Conservation (phyloP, 2,329 filamentous ascomycete species). For the Hymenoscyphus fructigenus region DNA sequence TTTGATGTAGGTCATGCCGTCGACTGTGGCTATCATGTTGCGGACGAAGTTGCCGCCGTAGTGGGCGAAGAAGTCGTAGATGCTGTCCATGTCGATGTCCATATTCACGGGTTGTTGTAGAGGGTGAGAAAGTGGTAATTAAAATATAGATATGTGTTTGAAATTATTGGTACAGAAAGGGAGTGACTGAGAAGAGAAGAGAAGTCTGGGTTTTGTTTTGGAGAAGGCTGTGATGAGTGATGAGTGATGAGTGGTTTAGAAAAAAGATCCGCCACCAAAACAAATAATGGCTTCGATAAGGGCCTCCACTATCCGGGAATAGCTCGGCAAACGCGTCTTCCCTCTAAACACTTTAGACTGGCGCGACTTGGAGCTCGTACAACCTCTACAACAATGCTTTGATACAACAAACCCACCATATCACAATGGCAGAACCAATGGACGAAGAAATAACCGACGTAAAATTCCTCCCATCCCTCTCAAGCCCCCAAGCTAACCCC, state of each 20-base stretch:
- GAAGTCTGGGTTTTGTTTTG: not conserved
- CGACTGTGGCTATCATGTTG: conserved; percentile 52
- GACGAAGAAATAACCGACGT: conserved; percentile 29
- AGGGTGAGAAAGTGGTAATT: not conserved
- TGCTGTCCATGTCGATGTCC: conserved; percentile 10
- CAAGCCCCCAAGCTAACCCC: not conserved
- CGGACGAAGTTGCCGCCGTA: conserved; percentile 38
- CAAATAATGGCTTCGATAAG: conserved; percentile 5
- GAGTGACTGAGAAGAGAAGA: conserved; percentile 5
- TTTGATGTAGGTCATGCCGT: conserved; percentile 50
- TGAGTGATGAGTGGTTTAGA: conserved; percentile 12
- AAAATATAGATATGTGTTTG: not conserved
- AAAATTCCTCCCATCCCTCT: not conserved
- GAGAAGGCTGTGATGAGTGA: conserved; percentile 5
- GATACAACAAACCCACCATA: not conserved
- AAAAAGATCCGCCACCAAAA: not conserved
- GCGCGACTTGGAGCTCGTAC: not conserved
- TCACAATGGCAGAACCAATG: conserved; percentile 26
- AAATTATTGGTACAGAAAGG: not conserved
- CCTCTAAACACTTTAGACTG: not conserved
- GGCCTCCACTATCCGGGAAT: conserved; percentile 11
- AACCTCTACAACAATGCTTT: not conserved
- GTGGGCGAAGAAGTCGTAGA: conserved; percentile 11
- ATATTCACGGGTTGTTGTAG: not conserved
- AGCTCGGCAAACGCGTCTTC: conserved; percentile 23